These are phyloP conservation scores for Ganoderma sinense DNA, from an alignment of 1,284 basidiomycete genomes.

Conservation along the genomic window DNA sequence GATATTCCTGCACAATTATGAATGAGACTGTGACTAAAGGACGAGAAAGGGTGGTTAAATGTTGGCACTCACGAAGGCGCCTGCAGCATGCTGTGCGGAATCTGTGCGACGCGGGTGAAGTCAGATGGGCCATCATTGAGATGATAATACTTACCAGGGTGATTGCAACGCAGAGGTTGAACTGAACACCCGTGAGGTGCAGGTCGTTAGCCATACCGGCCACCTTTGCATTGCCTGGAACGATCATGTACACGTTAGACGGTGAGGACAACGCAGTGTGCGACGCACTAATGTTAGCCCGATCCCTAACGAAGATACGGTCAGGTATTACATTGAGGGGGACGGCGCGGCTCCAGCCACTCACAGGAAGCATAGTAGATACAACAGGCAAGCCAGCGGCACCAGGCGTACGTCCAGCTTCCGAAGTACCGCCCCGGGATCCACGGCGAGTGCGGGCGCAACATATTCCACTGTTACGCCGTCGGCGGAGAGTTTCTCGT, in stretches of 20 bases:
- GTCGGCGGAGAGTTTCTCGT: not conserved
- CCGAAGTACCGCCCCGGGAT: constrained; percentile 21
- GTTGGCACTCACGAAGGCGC: constrained; percentile 22
- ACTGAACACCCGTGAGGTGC: constrained; percentile 26
- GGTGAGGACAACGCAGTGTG: constrained; percentile 49
- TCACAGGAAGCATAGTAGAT: constrained; percentile 43
- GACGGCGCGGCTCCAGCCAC: too few relatives aligned
- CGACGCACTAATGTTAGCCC: constrained; percentile 64
- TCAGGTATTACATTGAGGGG: constrained; percentile 46
- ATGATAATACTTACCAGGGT: constrained; percentile 17
- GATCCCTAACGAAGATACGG: constrained; percentile 50
- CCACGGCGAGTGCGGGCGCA: not conserved
- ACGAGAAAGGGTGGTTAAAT: not conserved
- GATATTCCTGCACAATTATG: constrained; percentile 19
- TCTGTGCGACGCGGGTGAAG: constrained; percentile 5
- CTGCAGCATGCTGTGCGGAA: constrained; percentile 27
- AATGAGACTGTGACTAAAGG: not conserved
- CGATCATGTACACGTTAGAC: constrained; percentile 36
- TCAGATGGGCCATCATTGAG: not conserved
- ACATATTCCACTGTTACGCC: not conserved
- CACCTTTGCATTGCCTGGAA: constrained; percentile 30
- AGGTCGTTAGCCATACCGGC: constrained; percentile 24
- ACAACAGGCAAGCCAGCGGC: not conserved
- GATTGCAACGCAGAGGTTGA: constrained; percentile 27
- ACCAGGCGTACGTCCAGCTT: constrained; percentile 33